Evolutionary conservation across 306 rosid genomes (phyloP).

Genomic region (Rosa lucieae): DNA sequence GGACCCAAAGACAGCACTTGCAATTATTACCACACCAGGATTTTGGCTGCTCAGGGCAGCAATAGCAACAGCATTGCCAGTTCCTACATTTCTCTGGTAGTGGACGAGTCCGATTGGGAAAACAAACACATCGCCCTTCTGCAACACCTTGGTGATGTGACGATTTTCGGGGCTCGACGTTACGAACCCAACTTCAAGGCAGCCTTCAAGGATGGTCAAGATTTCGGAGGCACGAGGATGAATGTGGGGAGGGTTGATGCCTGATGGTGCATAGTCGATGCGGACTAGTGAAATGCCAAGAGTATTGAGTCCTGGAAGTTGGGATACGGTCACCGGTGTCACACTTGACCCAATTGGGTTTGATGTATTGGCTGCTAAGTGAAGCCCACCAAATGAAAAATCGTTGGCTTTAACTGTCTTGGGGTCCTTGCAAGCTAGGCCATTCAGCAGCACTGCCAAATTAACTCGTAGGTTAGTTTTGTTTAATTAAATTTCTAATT

Average conservation of each 20-base stretch:
- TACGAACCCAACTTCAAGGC: slow-evolving; percentile 38
- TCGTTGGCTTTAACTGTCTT: slow-evolving; percentile 17
- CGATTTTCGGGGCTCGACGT: slow-evolving; percentile 33
- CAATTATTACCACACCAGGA: slow-evolving; percentile 34
- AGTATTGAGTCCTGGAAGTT: slow-evolving; percentile 41
- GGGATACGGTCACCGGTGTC: slow-evolving; percentile 25
- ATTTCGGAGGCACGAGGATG: slow-evolving; percentile 46
- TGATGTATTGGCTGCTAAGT: slow-evolving; percentile 29
- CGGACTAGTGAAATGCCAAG: slow-evolving; percentile 37
- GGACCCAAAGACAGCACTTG: slow-evolving; percentile 36
- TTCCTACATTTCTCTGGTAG: slow-evolving; percentile 36
- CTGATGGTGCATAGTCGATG: slow-evolving; percentile 31
- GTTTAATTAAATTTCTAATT: neutral
- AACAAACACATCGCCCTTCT: slow-evolving; percentile 43
- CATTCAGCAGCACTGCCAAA: slow-evolving; percentile 38
- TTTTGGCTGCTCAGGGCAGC: slow-evolving; percentile 44
- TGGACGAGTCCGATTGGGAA: slow-evolving; percentile 40
- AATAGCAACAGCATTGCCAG: slow-evolving; percentile 27
- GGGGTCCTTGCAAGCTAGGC: slow-evolving; percentile 41
- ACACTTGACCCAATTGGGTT: slow-evolving; percentile 29
- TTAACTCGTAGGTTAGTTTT: neutral
- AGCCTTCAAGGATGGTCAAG: slow-evolving; percentile 37
- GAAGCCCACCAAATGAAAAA: slow-evolving; percentile 30
- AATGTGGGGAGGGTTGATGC: slow-evolving; percentile 45
- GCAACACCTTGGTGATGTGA: slow-evolving; percentile 32